Evolutionary conservation across 441 rosid species (phyloP), one percentile per base, ranked within the genome.

Genomic region (Erysimum cheiri): DNA sequence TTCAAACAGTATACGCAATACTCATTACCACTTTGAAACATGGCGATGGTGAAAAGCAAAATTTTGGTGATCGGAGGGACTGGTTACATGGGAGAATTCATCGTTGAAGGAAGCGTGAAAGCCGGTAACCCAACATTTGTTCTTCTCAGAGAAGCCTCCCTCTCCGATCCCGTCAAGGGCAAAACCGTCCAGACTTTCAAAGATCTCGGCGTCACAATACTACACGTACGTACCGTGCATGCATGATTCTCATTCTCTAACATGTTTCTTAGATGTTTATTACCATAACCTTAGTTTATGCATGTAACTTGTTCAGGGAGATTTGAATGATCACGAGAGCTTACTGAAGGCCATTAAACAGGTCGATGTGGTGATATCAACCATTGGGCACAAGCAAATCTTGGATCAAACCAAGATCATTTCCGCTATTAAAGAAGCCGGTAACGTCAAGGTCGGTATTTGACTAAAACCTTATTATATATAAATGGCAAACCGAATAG

Each of bases 341-440:
- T 66, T 87, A 75, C 80, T 85, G 57, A 82, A 80, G 71, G 88
- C 88, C 4, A 80, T 84, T 8, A 80, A 78, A 78, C 81, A 80
- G 26, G 85, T 78, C 24, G 88, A 85, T 73, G 86, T 87, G 59
- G 88, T 87, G 63, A 85, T 87, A 49, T 87, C 89, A 5, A 69
- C 83, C 0, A 70, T 87, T 11, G 88, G 87, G 2, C 10, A 4
- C 50, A 49, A 56, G 75, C 85, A 83, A 69, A 48, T 87, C 0
- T 75, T 78, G 4, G 89, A 87, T 66, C 89, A 87, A 70, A 75
- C 68, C 58, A 83, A 81, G 77, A 82, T 87, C 76, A 74, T 83
- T 43, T 80, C 83, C 1, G 92, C 89, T 58, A 85, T 85, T 19
- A 85, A 85, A 66, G 83, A 87, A 78, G 85, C 88, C 19, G 89